phyloP scores from a whole-genome alignment of 2,329 filamentous ascomycete species.

The Xylariomycetidae sp. region DNA sequence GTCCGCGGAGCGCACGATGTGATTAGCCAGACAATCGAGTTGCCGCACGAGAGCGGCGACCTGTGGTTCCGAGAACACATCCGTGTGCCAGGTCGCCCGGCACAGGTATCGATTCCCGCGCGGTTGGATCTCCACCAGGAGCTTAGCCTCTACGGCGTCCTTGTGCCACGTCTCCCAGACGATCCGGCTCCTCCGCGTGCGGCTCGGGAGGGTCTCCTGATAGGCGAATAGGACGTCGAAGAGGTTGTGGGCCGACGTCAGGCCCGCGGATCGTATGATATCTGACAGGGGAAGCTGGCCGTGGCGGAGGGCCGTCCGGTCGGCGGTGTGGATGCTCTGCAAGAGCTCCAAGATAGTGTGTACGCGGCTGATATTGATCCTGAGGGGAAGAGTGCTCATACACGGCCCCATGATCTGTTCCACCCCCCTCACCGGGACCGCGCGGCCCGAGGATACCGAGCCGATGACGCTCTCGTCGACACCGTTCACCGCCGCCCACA shows the following conservation, averaged over 20 bases:
- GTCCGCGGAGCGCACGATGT: slow-evolving; percentile 24
- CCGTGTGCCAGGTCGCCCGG: slow-evolving; percentile 43
- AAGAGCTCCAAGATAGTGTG: slow-evolving; percentile 57
- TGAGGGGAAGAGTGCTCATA: slow-evolving; percentile 68
- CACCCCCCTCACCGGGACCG: slow-evolving; percentile 63
- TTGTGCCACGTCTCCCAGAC: slow-evolving; percentile 55
- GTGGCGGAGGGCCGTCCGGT: slow-evolving; percentile 61
- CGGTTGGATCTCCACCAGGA: slow-evolving; percentile 75
- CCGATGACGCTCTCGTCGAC: slow-evolving; percentile 67
- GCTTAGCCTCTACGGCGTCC: slow-evolving; percentile 71
- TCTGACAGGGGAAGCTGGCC: slow-evolving; percentile 60
- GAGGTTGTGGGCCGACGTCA: slow-evolving; percentile 51
- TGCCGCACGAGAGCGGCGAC: slow-evolving; percentile 55
- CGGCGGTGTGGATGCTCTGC: slow-evolving; percentile 57
- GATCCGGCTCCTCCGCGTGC: slow-evolving; percentile 12
- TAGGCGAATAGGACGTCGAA: slow-evolving; percentile 82
- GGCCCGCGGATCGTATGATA: slow-evolving; percentile 58
- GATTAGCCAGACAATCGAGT: slow-evolving; percentile 46
- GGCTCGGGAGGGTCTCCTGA: slow-evolving; percentile 63
- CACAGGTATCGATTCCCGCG: slow-evolving; percentile 34
- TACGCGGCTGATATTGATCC: slow-evolving; percentile 53
- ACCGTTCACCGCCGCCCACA: slow-evolving; percentile 63
- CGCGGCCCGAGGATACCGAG: slow-evolving; percentile 76
- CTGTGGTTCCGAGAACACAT: slow-evolving; percentile 49
- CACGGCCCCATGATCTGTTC: slow-evolving; percentile 77